Evolutionary conservation across 2,329 filamentous ascomycete genomes (phyloP), one percentile per base, ranked within the genome.

Genomic region (Trichoderma sp.): DNA sequence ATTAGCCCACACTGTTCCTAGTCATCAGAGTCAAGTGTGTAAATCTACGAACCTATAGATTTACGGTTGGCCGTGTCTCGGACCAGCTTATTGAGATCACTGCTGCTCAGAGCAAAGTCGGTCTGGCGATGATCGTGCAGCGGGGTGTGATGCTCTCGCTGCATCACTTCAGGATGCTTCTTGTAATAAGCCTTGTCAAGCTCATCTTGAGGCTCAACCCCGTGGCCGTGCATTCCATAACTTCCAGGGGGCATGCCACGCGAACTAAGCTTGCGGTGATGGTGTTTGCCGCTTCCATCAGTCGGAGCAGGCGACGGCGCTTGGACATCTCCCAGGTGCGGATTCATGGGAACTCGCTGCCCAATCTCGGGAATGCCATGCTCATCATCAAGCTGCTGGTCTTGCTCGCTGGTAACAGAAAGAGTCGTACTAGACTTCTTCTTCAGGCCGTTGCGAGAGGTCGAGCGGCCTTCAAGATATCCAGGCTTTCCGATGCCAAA

Each of bases 321-420:
- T 81, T 99, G 96, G 11, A 98, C 96, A 77, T 98, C 95, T 71
- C 96, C 96, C 54, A 96, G 92, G 77, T 96, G 89, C 65, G 90
- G 91, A 77, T 96, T 91, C 92, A 99, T 96, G 60, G 96, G 96
- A 49, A 99, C 95, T 76, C 94, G 91, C 75, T 92, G 89, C 59
- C 95, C 95, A 73, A 97, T 96, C 77, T 96, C 92, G 2, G 94
- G 94, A 74, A 97, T 97, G 26, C 94, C 95, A 67, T 94, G 90
- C 72, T 96, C 92, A 56, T 95, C 91, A 21, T 91, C 91, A 51
- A 81, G 76, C 71, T 90, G 81, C 51, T 75, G 74, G 26, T 79
- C 80, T 56, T 85, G 83, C 68, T 84, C 83, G 58, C 83, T 83
- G 52, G 85, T 85, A 46, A 83, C 77, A 63, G 85, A 84, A 69